Evolutionary conservation across 192 early-diverging fungal genomes (phyloP).

Genomic region (Backusella australiensis): DNA sequence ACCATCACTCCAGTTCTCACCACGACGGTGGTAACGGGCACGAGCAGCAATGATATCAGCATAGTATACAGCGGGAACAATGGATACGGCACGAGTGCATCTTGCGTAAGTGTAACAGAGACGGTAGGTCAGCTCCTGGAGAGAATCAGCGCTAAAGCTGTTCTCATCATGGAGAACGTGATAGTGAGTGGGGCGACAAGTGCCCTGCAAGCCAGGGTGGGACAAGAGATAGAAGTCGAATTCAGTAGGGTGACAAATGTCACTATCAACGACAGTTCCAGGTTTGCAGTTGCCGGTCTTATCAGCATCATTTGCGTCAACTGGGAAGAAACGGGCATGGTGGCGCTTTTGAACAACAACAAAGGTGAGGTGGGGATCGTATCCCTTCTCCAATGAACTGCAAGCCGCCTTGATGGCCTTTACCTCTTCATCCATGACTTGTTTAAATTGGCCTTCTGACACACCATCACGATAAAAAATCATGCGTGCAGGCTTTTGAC

Average conservation of each 20-base stretch:
- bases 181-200: constrained; percentile 91
- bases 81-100: constrained; percentile 83
- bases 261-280: constrained; percentile 77
- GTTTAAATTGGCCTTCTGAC: constrained; percentile 81
- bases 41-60: constrained; percentile 87
- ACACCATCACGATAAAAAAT: constrained; percentile 91
- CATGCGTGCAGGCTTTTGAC: constrained; percentile 73
- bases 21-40: constrained; percentile 79
- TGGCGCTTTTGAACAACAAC: constrained; percentile 89
- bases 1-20: constrained; percentile 48
- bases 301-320: constrained; percentile 57
- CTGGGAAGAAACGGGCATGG: constrained; percentile 83
- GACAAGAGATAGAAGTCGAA: constrained; percentile 91
- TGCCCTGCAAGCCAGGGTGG: constrained; percentile 91
- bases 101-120: constrained; percentile 90
- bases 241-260: constrained; percentile 73
- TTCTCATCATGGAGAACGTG: constrained; percentile 88
- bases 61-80: constrained; percentile 91
- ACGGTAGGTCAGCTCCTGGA: constrained; percentile 86
- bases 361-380: constrained; percentile 82
- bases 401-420: constrained; percentile 48
- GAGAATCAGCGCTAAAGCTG: constrained; percentile 68
- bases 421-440: constrained; percentile 76
- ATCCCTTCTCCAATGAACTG: constrained; percentile 59
- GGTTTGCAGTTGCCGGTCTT: constrained; percentile 77